Evolutionary conservation across 1,284 basidiomycete species (phyloP).

Genomic region (Ceratobasidium sp.): DNA sequence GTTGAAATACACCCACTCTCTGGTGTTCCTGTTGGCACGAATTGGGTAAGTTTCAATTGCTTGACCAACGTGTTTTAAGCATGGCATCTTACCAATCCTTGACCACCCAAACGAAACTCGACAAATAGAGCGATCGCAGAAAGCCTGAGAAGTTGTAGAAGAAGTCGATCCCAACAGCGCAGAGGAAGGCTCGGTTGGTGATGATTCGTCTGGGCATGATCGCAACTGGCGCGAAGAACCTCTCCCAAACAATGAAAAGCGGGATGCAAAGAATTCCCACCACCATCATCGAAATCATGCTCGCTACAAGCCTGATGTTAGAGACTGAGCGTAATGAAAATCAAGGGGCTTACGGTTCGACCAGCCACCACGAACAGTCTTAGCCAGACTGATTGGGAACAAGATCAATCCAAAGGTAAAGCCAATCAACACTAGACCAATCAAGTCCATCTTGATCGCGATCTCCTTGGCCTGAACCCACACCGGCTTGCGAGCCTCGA

Average conservation of each 20-base stretch:
- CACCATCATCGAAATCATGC: constrained; percentile 57
- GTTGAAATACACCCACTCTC: constrained; percentile 47
- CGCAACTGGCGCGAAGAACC: constrained; percentile 53
- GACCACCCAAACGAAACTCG: constrained; percentile 69
- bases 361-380: constrained; percentile 52
- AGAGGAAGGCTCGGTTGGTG: constrained; percentile 62
- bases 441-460: constrained; percentile 52
- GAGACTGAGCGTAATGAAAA: neutral
- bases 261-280: constrained; percentile 55
- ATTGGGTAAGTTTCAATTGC: too few relatives aligned
- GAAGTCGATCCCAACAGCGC: constrained; percentile 71
- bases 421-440: constrained; percentile 55
- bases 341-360: constrained; percentile 50
- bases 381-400: constrained; percentile 54
- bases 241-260: constrained; percentile 55
- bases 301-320: constrained; percentile 46
- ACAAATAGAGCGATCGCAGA: constrained; percentile 68
- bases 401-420: constrained; percentile 55
- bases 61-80: too few relatives aligned
- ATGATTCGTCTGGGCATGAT: constrained; percentile 56
- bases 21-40: constrained; percentile 45
- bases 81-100: constrained; percentile 59
- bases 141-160: constrained; percentile 73
- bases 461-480: constrained; percentile 48
- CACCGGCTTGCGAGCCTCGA: constrained; percentile 45